These are phyloP conservation scores for Mycosarcoma mackinlayi DNA, from an alignment of 1,284 basidiomycete species.

Conservation along the genomic window DNA sequence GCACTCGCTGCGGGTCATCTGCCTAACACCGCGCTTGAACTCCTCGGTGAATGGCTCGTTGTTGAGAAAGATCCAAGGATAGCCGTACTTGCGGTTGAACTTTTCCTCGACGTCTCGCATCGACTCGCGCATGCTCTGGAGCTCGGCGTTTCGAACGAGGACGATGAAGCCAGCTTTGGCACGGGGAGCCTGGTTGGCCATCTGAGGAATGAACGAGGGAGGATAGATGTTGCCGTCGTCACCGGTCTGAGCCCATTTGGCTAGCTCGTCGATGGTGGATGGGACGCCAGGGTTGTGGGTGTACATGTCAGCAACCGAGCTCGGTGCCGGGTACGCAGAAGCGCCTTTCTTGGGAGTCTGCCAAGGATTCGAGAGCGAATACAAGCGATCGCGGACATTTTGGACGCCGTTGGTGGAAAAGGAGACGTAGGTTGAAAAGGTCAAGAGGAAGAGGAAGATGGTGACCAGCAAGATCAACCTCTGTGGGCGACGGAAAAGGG, in stretches of 20 bases:
- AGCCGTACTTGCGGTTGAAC: conserved; percentile 68
- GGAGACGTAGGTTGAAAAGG: conserved; percentile 56
- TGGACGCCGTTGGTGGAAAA: conserved; percentile 46
- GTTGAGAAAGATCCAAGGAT: conserved; percentile 70
- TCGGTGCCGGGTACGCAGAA: conserved; percentile 24
- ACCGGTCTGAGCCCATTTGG: conserved; percentile 55
- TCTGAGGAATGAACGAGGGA: conserved; percentile 58
- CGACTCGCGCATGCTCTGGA: conserved; percentile 58
- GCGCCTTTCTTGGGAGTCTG: conserved; percentile 13
- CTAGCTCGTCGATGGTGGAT: conserved; percentile 56
- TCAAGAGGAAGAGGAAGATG: conserved; percentile 51
- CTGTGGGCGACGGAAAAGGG: conserved; percentile 54
- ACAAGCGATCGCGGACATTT: conserved; percentile 35
- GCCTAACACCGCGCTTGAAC: conserved; percentile 67
- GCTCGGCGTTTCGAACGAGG: conserved; percentile 67
- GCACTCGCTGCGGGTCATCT: conserved; percentile 65
- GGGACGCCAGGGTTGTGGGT: conserved; percentile 54
- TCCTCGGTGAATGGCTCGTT: conserved; percentile 69
- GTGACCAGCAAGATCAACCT: conserved; percentile 53
- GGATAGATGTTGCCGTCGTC: conserved; percentile 65
- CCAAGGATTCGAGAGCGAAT: conserved; percentile 39
- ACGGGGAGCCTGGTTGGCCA: conserved; percentile 59
- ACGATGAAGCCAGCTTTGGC: conserved; percentile 68
- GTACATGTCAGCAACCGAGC: conserved; percentile 55
- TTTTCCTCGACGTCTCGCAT: conserved; percentile 64